These are phyloP conservation scores for Curvularia hawaiiensis DNA, from an alignment of 2,329 filamentous ascomycete genomes.

Conservation along the genomic window DNA sequence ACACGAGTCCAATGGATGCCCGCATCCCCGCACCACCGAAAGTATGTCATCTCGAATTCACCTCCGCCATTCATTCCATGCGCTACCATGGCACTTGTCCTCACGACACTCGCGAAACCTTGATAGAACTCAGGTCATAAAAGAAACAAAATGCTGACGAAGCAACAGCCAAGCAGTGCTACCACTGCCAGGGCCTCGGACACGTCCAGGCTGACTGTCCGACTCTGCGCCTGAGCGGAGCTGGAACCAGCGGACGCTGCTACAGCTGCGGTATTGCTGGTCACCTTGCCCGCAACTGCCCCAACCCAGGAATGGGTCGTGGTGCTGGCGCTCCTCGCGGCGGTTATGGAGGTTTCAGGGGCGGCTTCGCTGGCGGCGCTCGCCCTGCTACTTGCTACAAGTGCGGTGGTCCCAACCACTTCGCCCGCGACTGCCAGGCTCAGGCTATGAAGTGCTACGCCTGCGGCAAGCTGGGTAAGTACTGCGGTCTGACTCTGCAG, in stretches of 20 bases:
- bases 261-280: slow-evolving; percentile 95
- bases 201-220: slow-evolving; percentile 99
- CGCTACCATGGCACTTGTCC: not conserved
- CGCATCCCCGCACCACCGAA: slow-evolving; percentile 94
- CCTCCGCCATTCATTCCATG: not conserved
- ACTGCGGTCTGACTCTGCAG: not conserved
- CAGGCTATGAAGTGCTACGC: slow-evolving; percentile 99
- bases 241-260: slow-evolving; percentile 83
- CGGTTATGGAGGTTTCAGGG: slow-evolving; percentile 73
- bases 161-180: slow-evolving; percentile 89
- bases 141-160: slow-evolving; percentile 19
- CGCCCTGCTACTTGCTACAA: slow-evolving; percentile 71
- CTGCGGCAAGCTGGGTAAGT: slow-evolving; percentile 76
- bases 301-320: slow-evolving; percentile 72
- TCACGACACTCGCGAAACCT: not conserved
- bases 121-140: not conserved
- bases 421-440: slow-evolving; percentile 96
- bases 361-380: slow-evolving; percentile 74
- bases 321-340: slow-evolving; percentile 71
- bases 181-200: slow-evolving; percentile 97
- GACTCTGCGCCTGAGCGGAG: slow-evolving; percentile 86
- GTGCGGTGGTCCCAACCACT: slow-evolving; percentile 90
- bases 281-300: slow-evolving; percentile 90
- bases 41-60: slow-evolving; percentile 55
- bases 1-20: slow-evolving; percentile 98